Evolutionary conservation across 768 basidiomycete genomes (phyloP).

Genomic region (Hirschioporus abietinus): DNA sequence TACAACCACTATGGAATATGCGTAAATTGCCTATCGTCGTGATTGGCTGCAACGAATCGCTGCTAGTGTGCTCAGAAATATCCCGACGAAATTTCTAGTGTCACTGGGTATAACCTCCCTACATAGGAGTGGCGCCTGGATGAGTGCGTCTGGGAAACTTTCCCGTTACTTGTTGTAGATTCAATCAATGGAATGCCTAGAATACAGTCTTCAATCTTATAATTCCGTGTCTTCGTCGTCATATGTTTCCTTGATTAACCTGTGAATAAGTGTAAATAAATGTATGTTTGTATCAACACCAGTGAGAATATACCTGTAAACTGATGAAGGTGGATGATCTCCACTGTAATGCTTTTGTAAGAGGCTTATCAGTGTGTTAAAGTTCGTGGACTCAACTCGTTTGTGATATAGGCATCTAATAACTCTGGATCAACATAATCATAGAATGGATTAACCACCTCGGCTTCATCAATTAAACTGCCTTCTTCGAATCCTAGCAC

Average conservation of each 20-base stretch:
- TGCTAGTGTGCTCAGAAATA: background rate
- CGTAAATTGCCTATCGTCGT: background rate
- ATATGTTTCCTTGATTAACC: conserved; percentile 89
- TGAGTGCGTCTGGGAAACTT: background rate
- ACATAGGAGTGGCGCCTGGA: too few species aligned
- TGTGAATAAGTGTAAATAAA: conserved; percentile 23
- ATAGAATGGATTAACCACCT: conserved; percentile 93
- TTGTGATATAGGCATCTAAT: conserved; percentile 91
- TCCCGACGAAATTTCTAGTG: background rate
- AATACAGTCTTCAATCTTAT: conserved; percentile 22
- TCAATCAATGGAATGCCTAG: background rate
- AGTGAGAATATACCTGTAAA: conserved; percentile 60
- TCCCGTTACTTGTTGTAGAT: background rate
- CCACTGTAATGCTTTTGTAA: conserved; percentile 47
- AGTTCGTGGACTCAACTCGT: conserved; percentile 65
- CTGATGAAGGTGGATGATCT: conserved; percentile 92
- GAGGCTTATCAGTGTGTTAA: background rate
- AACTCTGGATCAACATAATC: conserved; percentile 93
- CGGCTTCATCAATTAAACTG: conserved; percentile 76
- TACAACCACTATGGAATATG: background rate
- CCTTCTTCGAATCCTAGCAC: conserved; percentile 74
- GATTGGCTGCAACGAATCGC: background rate
- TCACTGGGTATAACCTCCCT: too few species aligned
- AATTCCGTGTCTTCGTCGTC: conserved; percentile 92
- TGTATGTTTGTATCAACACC: conserved; percentile 1